Evolutionary conservation across 768 basidiomycete species (phyloP), one percentile per base, ranked within the genome.

Genomic region (Agrocybe pediades): DNA sequence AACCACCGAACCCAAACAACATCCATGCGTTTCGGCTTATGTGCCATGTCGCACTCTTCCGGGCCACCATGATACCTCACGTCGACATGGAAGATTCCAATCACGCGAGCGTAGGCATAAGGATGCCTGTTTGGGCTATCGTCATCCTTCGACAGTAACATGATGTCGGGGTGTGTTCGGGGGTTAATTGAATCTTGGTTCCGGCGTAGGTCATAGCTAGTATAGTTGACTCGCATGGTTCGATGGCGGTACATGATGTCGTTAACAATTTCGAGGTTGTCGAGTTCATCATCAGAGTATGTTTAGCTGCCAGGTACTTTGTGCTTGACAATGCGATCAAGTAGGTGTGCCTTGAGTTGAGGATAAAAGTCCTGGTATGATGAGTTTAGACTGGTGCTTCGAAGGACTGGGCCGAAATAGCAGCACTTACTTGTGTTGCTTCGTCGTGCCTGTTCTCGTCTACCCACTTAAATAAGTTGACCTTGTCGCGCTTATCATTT

Each of bases 181-280:
- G 71, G 65, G 23, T 77, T 76, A 26, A 80, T 52, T 0, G 65
- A 54, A 53, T 82, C 78, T 52, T 79, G 74, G 2, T 57, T 54
- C 0, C 72, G 63, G 15, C 68, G 68, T 15, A 75, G 30, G 58
- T 80, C 73, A 58, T 79, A 80, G 0, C 72, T 74, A 0, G 73
- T 77, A 56, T 74, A 76, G 56, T 75, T 72, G 45, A 77, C 43
- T 0, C 65, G 66, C 3, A 74, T 20, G 3, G 62, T 58, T 40
- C 65, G 64, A 60, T 74, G 71, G 5, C 4, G 19, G 44, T 58
- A 74, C 16, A 71, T 57, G n/a, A 2, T 53, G 57, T 63, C 56
- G 30, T 54, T 47, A 0, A 29, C 53, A 36, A 67, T 55, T 2
- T 26, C 23, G 7, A 66, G 41, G 0, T 33, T 6, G 15, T 46